Evolutionary conservation across 192 early-diverging fungal species (phyloP).

Genomic region (Haplosporangium gracile): DNA sequence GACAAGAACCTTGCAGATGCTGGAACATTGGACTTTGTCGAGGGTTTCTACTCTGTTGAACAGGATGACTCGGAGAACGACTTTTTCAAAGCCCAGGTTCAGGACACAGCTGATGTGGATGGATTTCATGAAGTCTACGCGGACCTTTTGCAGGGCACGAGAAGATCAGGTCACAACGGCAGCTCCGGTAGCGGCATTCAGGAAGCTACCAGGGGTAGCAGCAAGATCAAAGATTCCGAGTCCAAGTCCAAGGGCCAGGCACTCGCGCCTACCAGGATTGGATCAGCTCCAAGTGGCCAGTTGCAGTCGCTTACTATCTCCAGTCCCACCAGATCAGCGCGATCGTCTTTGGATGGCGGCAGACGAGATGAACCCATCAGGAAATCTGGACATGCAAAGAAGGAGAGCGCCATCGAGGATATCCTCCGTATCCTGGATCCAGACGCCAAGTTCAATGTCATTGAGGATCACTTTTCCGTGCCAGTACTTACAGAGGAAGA

Average conservation of each 20-base stretch:
- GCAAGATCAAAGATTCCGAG: slow-evolving; percentile 11
- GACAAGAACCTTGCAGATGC: slow-evolving; percentile 20
- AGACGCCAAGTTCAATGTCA: slow-evolving; percentile 44
- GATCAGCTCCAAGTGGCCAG: background rate
- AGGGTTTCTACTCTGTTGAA: slow-evolving; percentile 62
- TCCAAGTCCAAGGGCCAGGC: slow-evolving; percentile 7
- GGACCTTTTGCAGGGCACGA: slow-evolving; percentile 17
- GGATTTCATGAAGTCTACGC: slow-evolving; percentile 53
- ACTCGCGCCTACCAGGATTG: background rate
- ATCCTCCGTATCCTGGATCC: slow-evolving; percentile 57
- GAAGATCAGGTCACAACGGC: background rate
- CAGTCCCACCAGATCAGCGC: background rate
- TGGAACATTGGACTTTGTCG: slow-evolving; percentile 59
- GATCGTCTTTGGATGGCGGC: slow-evolving; percentile 14
- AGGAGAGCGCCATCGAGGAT: slow-evolving; percentile 40
- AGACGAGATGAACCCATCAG: slow-evolving; percentile 5
- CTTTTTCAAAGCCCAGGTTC: slow-evolving; percentile 34
- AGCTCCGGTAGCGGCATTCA: background rate
- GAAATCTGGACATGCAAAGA: background rate
- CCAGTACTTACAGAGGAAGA: slow-evolving; percentile 54
- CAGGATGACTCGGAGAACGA: slow-evolving; percentile 36
- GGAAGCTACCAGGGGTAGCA: background rate
- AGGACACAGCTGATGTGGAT: slow-evolving; percentile 33
- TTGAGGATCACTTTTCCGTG: slow-evolving; percentile 64
- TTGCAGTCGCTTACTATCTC: background rate